A percentile compares a stretch with the other conserved stretches of the same genome.
These are phyloP conservation scores for Scytalidium lignicola DNA, from an alignment of 2,329 filamentous ascomycete species.

Conservation along the genomic window DNA sequence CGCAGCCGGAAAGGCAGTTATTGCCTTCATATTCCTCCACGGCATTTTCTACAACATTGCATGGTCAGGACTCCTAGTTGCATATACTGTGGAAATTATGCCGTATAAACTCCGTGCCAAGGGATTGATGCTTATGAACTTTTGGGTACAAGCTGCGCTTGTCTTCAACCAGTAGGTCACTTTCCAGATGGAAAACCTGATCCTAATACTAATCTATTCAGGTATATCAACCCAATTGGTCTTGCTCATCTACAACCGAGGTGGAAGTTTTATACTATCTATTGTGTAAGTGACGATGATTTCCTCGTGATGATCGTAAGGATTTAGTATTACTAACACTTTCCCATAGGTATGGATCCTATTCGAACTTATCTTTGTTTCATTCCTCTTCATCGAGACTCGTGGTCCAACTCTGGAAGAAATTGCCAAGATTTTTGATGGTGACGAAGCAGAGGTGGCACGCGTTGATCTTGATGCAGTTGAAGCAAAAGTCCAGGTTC, in stretches of 20 bases:
- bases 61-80: constrained; percentile 22
- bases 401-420: constrained; percentile 67
- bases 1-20: constrained; percentile 19
- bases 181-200: not conserved
- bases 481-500: constrained; percentile 41
- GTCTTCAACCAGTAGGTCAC: constrained; percentile 8
- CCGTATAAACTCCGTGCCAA: constrained; percentile 24
- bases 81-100: constrained; percentile 24
- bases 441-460: constrained; percentile 48
- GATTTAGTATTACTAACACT: not conserved
- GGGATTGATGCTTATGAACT: constrained; percentile 21
- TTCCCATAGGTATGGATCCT: constrained; percentile 47
- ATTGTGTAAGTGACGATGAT: not conserved
- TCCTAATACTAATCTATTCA: constrained; percentile 15
- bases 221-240: constrained; percentile 61
- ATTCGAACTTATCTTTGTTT: constrained; percentile 56
- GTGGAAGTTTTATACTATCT: constrained; percentile 22
- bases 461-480: constrained; percentile 50
- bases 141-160: not conserved
- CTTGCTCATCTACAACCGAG: constrained; percentile 58
- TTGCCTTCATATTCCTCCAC: constrained; percentile 46
- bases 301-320: too few species aligned
- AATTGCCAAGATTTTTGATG: constrained; percentile 66
- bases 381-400: constrained; percentile 65
- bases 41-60: constrained; percentile 36